Base-by-base conservation (phyloP, 208 protist genomes). In the Leishmania aethiopica region DNA sequence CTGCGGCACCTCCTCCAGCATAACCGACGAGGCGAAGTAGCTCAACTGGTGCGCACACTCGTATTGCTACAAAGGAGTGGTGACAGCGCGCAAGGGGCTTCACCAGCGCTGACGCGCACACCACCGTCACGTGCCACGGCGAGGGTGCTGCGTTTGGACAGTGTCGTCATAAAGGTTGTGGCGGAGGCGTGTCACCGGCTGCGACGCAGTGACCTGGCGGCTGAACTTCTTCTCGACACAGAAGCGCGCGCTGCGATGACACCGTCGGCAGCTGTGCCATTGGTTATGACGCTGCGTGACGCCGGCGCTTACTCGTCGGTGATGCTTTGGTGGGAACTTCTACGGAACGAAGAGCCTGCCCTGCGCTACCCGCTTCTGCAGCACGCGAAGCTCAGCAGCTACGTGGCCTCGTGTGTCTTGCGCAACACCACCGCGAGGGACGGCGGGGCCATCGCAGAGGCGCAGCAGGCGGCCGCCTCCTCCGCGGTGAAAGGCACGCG, bases 381-480 rank as follows among this genome's bases (percentile, higher is more conserved):
- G 17, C 85, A 94, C 83, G 78, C 91, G 13, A 91, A 90, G 69
- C 84, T 94, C 13, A 87, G 91, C 81, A 94, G 89, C 82, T 90
- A 92, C 74, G 88, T 94, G 64, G 91, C 89, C 64, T 84, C 84
- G 55, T 94, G 89, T 75, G 78, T 90, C 60, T 79, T 90, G 69
- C 71, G 69, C 75, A 66, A 32, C 75, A 78, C 75, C 37, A 51
- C 70, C 70, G 66, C 19, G 35, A 72, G 32, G 40, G 15, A 25
- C 19, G 25, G 66, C 32, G 40, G 37, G 40, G 32, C 19, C 10
- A 45, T 35, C 19, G 25, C 42, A n/a, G 47, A 74, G 37, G 11
- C n/a, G 3, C 40, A 53, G 42, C 70, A 28, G 25, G 70, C 35
- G 28, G 45, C 42, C 45, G 32, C 70, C 17, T 72, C 67, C 40